Evolutionary conservation across 2,329 filamentous ascomycete genomes (phyloP).

Genomic region (Exophiala viscosa): DNA sequence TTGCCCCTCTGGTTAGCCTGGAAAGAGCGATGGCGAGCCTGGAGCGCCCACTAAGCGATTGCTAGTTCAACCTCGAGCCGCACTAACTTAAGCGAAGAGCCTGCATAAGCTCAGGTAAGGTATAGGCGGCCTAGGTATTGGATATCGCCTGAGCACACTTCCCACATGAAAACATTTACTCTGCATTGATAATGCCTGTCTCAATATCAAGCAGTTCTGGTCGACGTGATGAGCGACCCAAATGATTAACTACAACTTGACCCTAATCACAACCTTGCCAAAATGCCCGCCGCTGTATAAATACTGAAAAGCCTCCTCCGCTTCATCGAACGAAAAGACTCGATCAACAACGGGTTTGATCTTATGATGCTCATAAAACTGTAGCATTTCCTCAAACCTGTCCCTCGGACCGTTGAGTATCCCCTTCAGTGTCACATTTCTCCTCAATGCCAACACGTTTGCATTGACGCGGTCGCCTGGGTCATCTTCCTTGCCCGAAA

Average conservation of each 20-base stretch:
- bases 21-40: no score
- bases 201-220: no score
- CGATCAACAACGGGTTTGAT: constrained; percentile 40
- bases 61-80: no score
- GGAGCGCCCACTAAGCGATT: no score
- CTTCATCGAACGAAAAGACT: constrained; percentile 38
- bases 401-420: constrained; percentile 62
- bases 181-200: no score
- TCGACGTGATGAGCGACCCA: no score
- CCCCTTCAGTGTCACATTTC: constrained; percentile 54
- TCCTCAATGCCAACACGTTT: constrained; percentile 53
- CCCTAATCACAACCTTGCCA: constrained; percentile 39
- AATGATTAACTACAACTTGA: constrained; percentile 1
- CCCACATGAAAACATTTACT: no score
- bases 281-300: constrained; percentile 44
- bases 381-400: constrained; percentile 41
- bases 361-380: constrained; percentile 34
- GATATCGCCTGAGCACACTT: no score
- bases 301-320: constrained; percentile 42
- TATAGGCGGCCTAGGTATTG: no score
- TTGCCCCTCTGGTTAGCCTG: no score
- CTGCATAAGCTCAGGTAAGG: no score
- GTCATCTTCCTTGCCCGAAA: constrained; percentile 24
- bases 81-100: no score
- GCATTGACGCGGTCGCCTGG: constrained; percentile 53